Percentiles rank a stretch among this genome's conserved stretches.
Conservation (phyloP, 2,329 filamentous ascomycete species). For the Botrytis fragariae region DNA sequence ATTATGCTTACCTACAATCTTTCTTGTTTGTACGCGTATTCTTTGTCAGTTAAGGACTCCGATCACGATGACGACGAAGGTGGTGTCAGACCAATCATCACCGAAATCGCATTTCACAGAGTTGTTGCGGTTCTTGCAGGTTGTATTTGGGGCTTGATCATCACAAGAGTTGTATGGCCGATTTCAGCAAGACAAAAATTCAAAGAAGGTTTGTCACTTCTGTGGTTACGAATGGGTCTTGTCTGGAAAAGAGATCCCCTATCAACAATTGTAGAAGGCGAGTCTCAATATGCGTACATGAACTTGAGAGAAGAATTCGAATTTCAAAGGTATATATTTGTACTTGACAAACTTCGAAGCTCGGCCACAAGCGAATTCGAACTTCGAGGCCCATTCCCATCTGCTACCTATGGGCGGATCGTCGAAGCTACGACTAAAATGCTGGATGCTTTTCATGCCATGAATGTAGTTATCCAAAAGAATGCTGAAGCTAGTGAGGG, state of each 20-base stretch:
- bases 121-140: constrained; percentile 82
- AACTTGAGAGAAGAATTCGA: constrained; percentile 83
- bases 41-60: constrained; percentile 73
- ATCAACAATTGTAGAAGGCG: constrained; percentile 63
- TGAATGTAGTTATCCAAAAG: constrained; percentile 88
- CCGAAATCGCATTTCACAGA: constrained; percentile 83
- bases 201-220: constrained; percentile 81
- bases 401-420: constrained; percentile 68
- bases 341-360: constrained; percentile 69
- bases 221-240: constrained; percentile 91
- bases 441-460: constrained; percentile 91
- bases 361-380: constrained; percentile 85
- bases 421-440: constrained; percentile 78
- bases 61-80: constrained; percentile 87
- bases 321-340: constrained; percentile 73
- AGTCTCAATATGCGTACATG: constrained; percentile 67
- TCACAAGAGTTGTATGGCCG: constrained; percentile 89
- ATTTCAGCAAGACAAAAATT: constrained; percentile 87
- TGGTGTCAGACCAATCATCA: constrained; percentile 77
- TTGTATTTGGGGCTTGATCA: constrained; percentile 86
- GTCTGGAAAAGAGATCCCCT: constrained; percentile 95
- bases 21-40: constrained; percentile 90
- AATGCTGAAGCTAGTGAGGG: constrained; percentile 73
- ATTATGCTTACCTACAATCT: constrained; percentile 96
- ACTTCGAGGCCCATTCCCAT: constrained; percentile 81